These are phyloP conservation scores for Diatrype stigma DNA, from an alignment of 2,329 filamentous ascomycete species.

Conservation along the genomic window DNA sequence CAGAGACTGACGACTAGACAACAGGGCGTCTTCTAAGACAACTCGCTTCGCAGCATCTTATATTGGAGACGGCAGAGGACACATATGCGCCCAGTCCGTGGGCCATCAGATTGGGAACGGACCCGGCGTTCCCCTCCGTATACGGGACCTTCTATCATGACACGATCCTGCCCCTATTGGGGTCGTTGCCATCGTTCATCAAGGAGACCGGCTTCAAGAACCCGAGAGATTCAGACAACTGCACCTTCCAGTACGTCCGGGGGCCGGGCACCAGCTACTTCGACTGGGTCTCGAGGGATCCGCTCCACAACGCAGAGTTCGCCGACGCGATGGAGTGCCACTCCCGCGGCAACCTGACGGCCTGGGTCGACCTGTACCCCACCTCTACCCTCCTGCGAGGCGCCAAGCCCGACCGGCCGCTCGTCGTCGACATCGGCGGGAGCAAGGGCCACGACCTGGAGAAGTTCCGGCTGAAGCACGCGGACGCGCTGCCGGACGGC, in stretches of 20 bases:
- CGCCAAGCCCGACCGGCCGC: slow-evolving; percentile 21
- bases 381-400: slow-evolving; percentile 25
- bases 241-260: slow-evolving; percentile 30
- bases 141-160: slow-evolving; percentile 31
- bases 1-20: no score
- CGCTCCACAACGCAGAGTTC: slow-evolving; percentile 26
- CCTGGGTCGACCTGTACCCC: slow-evolving; percentile 33
- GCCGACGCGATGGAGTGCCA: slow-evolving; percentile 35
- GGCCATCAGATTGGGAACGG: slow-evolving; percentile 1
- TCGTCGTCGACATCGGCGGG: slow-evolving; percentile 33
- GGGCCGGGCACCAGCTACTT: slow-evolving; percentile 26
- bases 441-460: slow-evolving; percentile 33
- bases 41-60: no score
- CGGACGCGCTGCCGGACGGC: slow-evolving; percentile 12
- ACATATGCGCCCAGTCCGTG: no score
- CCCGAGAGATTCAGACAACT: slow-evolving; percentile 27
- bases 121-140: slow-evolving; percentile 23
- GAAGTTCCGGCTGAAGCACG: slow-evolving; percentile 27
- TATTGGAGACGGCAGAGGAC: no score
- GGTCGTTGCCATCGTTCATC: slow-evolving; percentile 28
- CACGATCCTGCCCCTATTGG: slow-evolving; percentile 28
- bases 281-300: slow-evolving; percentile 25
- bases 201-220: slow-evolving; percentile 30
- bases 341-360: slow-evolving; percentile 32
- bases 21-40: no score